Conservation (phyloP, 805 yeast species). For the Candida verbasci region DNA sequence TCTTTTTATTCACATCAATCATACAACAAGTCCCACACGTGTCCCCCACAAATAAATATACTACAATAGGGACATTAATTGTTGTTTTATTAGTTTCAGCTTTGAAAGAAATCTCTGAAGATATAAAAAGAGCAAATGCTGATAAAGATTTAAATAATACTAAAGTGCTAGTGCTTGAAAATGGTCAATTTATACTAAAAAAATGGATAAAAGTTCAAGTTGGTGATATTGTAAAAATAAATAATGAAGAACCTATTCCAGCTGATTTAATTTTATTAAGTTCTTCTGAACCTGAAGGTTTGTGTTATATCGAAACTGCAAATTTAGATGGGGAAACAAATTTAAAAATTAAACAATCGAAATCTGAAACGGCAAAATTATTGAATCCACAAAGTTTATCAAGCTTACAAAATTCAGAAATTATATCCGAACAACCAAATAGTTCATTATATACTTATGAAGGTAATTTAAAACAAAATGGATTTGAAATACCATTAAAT, state of each 20-base stretch:
- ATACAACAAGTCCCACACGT: constrained; percentile 98
- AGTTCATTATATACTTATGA: constrained; percentile 92
- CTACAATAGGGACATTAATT: constrained; percentile 87
- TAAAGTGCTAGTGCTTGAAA: constrained; percentile 58
- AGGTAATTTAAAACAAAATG: constrained; percentile 62
- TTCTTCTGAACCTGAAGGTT: constrained; percentile 97
- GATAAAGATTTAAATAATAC: constrained; percentile 88
- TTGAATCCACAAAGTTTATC: constrained; percentile 58
- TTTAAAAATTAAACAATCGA: constrained; percentile 88
- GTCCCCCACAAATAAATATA: constrained; percentile 91
- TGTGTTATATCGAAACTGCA: constrained; percentile 96
- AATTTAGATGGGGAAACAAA: constrained; percentile 98
- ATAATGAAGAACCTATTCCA: constrained; percentile 87
- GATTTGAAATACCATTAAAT: constrained; percentile 59
- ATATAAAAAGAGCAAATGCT: constrained; percentile 79
- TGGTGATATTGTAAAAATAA: constrained; percentile 85
- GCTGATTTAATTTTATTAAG: constrained; percentile 84
- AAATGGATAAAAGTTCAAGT: constrained; percentile 87
- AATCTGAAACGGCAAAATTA: constrained; percentile 67
- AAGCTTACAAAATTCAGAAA: constrained; percentile 30
- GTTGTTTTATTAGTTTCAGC: constrained; percentile 90
- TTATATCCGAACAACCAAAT: constrained; percentile 88
- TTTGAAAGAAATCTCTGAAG: constrained; percentile 85
- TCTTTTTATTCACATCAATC: constrained; percentile 84
- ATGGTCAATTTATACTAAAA: constrained; percentile 58